phyloP scores from a whole-genome alignment of 768 basidiomycete species.

The Podaxis sp. region DNA sequence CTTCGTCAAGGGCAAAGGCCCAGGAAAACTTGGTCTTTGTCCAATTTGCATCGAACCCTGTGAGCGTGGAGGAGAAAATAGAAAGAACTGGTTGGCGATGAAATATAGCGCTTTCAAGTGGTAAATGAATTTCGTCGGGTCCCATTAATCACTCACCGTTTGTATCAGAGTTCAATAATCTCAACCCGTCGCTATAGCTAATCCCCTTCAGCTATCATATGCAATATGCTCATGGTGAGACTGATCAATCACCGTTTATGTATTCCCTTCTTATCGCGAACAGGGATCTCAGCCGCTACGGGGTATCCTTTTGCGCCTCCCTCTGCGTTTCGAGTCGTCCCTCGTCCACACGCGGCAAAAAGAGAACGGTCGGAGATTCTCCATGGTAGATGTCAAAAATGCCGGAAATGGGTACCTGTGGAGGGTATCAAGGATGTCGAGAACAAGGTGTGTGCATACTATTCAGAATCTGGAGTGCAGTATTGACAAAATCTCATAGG shows the following conservation, averaged over 20 bases:
- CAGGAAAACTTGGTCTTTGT: slow-evolving; percentile 71
- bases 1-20: slow-evolving; percentile 68
- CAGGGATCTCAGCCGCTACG: slow-evolving; percentile 70
- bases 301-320: slow-evolving; percentile 80
- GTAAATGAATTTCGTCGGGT: slow-evolving; percentile 32
- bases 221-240: slow-evolving; percentile 75
- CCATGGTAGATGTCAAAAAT: slow-evolving; percentile 80
- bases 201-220: slow-evolving; percentile 65
- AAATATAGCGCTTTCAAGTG: slow-evolving; percentile 85
- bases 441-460: slow-evolving; percentile 51
- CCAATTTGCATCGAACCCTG: slow-evolving; percentile 68
- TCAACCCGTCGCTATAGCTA: not conserved
- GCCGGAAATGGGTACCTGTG: slow-evolving; percentile 66
- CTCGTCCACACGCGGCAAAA: slow-evolving; percentile 48
- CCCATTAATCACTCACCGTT: not conserved
- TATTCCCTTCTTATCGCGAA: slow-evolving; percentile 1
- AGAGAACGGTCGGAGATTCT: slow-evolving; percentile 56
- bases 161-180: not conserved
- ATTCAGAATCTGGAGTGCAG: not conserved
- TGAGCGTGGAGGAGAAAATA: slow-evolving; percentile 61
- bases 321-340: slow-evolving; percentile 49
- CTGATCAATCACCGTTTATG: not conserved
- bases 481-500: slow-evolving; percentile 33
- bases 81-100: slow-evolving; percentile 70
- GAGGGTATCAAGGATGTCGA: slow-evolving; percentile 75